phyloP scores from a whole-genome alignment of 345 rosid species.

The Moricandia moricandioides region DNA sequence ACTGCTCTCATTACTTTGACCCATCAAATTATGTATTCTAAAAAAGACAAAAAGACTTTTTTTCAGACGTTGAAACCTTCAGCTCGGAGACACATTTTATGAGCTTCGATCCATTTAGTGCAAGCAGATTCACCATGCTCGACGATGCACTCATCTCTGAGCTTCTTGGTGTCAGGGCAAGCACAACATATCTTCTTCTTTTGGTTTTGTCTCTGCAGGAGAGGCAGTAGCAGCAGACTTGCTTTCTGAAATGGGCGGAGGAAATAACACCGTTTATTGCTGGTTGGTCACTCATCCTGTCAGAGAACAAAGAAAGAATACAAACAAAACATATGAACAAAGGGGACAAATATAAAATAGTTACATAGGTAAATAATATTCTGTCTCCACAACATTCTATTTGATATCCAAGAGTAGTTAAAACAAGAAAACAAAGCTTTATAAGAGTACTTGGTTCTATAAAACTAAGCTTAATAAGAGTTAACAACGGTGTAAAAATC shows the following conservation, averaged over 20 bases:
- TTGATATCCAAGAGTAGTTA: not conserved
- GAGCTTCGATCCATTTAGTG: conserved; percentile 95
- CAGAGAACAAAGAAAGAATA: conserved; percentile 1
- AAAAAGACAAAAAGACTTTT: not conserved
- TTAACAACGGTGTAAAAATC: not conserved
- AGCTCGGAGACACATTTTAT: conserved; percentile 77
- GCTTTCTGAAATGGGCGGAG: conserved; percentile 39
- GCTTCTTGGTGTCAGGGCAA: conserved; percentile 84
- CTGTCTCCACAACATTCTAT: not conserved
- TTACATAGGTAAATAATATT: not conserved
- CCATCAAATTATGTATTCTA: not conserved
- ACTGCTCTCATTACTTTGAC: not conserved
- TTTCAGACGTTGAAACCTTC: conserved; percentile 89
- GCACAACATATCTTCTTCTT: conserved; percentile 94
- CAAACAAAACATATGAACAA: conserved; percentile 6
- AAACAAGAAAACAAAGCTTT: not conserved
- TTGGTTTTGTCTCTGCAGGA: conserved; percentile 67
- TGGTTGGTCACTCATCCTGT: conserved; percentile 54
- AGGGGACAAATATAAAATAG: not conserved
- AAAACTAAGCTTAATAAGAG: not conserved
- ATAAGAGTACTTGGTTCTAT: not conserved
- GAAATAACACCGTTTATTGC: conserved; percentile 41
- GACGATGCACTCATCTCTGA: conserved; percentile 91
- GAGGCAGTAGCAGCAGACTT: conserved; percentile 34
- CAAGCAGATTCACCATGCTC: conserved; percentile 84